Conservation (phyloP, 495 filamentous ascomycete species). For the Penicillium atrosanguineum region DNA sequence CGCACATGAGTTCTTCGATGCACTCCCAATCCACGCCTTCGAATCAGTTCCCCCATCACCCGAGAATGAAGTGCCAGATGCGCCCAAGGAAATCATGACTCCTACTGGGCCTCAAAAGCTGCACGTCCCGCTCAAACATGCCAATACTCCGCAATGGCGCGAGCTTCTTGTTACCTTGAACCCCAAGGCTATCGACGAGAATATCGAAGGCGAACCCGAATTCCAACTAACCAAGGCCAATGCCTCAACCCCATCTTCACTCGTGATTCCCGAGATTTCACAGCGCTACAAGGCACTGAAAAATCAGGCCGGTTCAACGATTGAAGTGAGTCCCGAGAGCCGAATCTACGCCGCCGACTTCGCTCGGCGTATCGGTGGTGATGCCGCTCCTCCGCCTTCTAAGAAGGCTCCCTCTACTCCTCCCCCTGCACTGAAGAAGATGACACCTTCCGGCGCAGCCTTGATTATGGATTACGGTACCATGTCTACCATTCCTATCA, state of each 20-base stretch:
- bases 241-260: conserved; percentile 71
- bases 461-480: conserved; percentile 95
- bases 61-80: conserved; percentile 29
- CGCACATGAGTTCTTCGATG: conserved; percentile 98
- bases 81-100: conserved; percentile 42
- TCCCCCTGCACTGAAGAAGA: conserved; percentile 40
- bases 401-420: conserved; percentile 13
- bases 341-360: conserved; percentile 76
- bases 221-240: conserved; percentile 81
- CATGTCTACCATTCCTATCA: conserved; percentile 69
- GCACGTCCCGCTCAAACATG: conserved; percentile 41
- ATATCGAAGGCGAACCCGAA: conserved; percentile 55
- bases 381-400: conserved; percentile 38
- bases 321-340: conserved; percentile 87
- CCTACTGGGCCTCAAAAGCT: conserved; percentile 45
- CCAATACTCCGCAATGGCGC: conserved; percentile 69
- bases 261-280: conserved; percentile 82
- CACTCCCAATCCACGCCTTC: conserved; percentile 96
- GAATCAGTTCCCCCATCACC: conserved; percentile 58
- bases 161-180: conserved; percentile 77
- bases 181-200: conserved; percentile 51
- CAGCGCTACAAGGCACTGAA: conserved; percentile 75
- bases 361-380: conserved; percentile 75
- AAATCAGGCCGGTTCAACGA: conserved; percentile 57
- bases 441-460: conserved; percentile 71